phyloP scores from a whole-genome alignment of 805 yeast genomes.

The Metschnikowia picachoensis region DNA sequence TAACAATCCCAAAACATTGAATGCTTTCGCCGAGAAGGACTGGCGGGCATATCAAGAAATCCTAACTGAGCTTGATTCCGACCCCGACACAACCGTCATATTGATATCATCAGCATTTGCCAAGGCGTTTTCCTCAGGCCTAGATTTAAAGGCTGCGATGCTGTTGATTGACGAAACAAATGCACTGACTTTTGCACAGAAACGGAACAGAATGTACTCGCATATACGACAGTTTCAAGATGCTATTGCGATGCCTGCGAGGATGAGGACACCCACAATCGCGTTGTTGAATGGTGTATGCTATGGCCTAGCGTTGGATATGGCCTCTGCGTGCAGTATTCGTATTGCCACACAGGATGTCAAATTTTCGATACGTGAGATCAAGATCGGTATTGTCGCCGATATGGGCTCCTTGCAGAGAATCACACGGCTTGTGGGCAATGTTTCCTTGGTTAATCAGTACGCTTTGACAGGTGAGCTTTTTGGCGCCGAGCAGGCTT shows the following conservation, averaged over 20 bases:
- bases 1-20: slow-evolving; percentile 56
- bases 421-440: slow-evolving; percentile 49
- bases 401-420: slow-evolving; percentile 78
- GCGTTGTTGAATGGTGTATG: slow-evolving; percentile 61
- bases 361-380: slow-evolving; percentile 59
- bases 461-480: slow-evolving; percentile 58
- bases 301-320: slow-evolving; percentile 67
- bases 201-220: slow-evolving; percentile 26
- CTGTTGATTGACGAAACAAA: slow-evolving; percentile 8
- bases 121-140: slow-evolving; percentile 58
- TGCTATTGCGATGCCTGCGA: slow-evolving; percentile 46
- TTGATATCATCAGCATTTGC: slow-evolving; percentile 54
- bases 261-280: slow-evolving; percentile 58
- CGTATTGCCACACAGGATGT: slow-evolving; percentile 53
- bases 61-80: slow-evolving; percentile 42
- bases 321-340: slow-evolving; percentile 54
- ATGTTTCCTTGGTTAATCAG: slow-evolving; percentile 56
- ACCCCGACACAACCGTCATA: slow-evolving; percentile 47
- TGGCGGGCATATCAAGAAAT: slow-evolving; percentile 56
- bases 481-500: slow-evolving; percentile 55
- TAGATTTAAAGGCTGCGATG: slow-evolving; percentile 46
- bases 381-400: slow-evolving; percentile 70
- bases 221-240: slow-evolving; percentile 57
- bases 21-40: slow-evolving; percentile 52
- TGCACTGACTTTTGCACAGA: slow-evolving; percentile 16